These are phyloP conservation scores for Boletus fagicola DNA, from an alignment of 768 basidiomycete species.

Conservation along the genomic window DNA sequence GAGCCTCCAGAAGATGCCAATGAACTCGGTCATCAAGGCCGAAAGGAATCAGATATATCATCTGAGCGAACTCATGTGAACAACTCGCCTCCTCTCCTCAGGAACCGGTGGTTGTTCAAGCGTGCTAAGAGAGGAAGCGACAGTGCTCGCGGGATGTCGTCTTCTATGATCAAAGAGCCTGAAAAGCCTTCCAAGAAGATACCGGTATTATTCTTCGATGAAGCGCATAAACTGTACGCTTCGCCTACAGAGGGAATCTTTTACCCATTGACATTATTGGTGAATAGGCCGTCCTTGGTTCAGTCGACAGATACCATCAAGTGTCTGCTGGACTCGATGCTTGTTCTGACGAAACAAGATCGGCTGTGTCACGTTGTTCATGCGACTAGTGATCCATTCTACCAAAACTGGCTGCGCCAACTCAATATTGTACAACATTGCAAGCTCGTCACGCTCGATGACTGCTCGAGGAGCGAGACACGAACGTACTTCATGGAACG, in stretches of 20 bases:
- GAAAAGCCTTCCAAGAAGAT: constrained; percentile 58
- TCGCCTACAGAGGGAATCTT: background rate
- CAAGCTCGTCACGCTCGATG: constrained; percentile 81
- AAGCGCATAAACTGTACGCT: constrained; percentile 77
- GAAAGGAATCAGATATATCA: constrained; percentile 33
- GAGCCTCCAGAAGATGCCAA: constrained; percentile 38
- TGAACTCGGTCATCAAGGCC: constrained; percentile 22
- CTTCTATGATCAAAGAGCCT: constrained; percentile 29
- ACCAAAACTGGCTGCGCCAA: constrained; percentile 79
- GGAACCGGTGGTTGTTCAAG: constrained; percentile 30
- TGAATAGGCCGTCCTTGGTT: constrained; percentile 63
- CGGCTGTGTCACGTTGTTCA: constrained; percentile 81
- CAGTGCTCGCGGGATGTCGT: constrained; percentile 34
- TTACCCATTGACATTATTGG: constrained; percentile 1
- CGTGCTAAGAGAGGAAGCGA: constrained; percentile 26
- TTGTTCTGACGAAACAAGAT: constrained; percentile 86
- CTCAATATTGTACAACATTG: constrained; percentile 81
- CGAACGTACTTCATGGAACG: constrained; percentile 62
- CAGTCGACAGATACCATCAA: constrained; percentile 82
- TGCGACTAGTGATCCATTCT: constrained; percentile 81
- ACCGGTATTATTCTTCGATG: constrained; percentile 82
- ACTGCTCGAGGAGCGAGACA: constrained; percentile 73
- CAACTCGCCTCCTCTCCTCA: constrained; percentile 28
- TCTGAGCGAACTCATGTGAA: constrained; percentile 46
- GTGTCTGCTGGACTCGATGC: constrained; percentile 78